Conservation (phyloP, 331 rosid species). For the Acacia pycnantha region DNA sequence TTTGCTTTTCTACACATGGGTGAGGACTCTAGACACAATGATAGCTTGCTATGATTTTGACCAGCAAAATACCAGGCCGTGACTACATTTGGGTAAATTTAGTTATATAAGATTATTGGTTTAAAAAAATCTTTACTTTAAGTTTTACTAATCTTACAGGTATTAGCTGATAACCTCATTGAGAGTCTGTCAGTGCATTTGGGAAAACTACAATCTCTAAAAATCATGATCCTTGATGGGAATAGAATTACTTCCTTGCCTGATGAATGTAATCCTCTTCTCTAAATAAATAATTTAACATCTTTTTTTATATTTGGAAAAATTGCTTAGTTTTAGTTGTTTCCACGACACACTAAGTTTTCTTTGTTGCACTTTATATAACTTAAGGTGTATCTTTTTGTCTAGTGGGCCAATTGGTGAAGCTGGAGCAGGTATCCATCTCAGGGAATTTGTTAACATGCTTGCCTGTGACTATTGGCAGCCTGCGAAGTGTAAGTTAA, state of each 20-base stretch:
- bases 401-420: slow-evolving; percentile 89
- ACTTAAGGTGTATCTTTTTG: slow-evolving; percentile 28
- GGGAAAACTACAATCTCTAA: slow-evolving; percentile 90
- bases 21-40: slow-evolving; percentile 12
- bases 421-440: slow-evolving; percentile 86
- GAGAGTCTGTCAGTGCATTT: slow-evolving; percentile 79
- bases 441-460: slow-evolving; percentile 57
- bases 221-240: slow-evolving; percentile 79
- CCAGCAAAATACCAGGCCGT: neutral
- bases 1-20: neutral
- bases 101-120: slow-evolving; percentile 15
- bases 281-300: slow-evolving; percentile 33
- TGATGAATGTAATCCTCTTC: slow-evolving; percentile 92
- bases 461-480: slow-evolving; percentile 90
- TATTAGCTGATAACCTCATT: slow-evolving; percentile 76
- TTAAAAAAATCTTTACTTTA: slow-evolving; percentile 1
- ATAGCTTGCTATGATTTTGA: slow-evolving; percentile 13
- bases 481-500: slow-evolving; percentile 84
- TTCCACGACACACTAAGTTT: neutral
- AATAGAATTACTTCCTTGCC: slow-evolving; percentile 82
- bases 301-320: neutral
- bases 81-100: neutral
- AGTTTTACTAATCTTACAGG: slow-evolving; percentile 47
- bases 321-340: slow-evolving; percentile 17
- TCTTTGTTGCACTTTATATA: slow-evolving; percentile 15